Evolutionary conservation across 1,139 yeast genomes (phyloP).

Genomic region (Lipomyces yarrowii): DNA sequence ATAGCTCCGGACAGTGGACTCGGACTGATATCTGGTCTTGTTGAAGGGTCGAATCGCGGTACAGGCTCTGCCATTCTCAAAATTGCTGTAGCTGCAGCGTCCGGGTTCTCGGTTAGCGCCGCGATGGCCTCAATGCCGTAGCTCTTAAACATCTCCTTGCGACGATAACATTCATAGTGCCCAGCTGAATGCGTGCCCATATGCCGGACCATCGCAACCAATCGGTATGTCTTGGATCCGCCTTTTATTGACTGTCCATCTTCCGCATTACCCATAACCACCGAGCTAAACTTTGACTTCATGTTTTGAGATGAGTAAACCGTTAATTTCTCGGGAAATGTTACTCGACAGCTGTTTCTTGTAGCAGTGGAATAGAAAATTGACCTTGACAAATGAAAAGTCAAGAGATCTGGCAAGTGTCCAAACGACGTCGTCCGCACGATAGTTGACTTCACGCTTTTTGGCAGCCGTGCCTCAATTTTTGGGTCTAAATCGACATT

Average conservation of each 20-base stretch:
- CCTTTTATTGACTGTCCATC: background rate
- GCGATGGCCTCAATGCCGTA: background rate
- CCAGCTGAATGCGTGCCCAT: conserved; percentile 89
- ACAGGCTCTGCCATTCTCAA: background rate
- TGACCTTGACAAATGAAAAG: conserved; percentile 82
- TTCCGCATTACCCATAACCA: background rate
- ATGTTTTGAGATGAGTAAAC: conserved; percentile 39
- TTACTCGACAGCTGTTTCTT: conserved; percentile 75
- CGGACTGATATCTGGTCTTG: background rate
- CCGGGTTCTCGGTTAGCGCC: background rate
- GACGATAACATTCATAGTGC: conserved; percentile 81
- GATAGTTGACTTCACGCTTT: conserved; percentile 61
- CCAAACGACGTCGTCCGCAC: conserved; percentile 63
- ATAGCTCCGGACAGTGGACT: background rate
- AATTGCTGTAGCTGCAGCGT: background rate
- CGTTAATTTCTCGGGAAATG: conserved; percentile 60
- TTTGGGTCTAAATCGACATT: conserved; percentile 39
- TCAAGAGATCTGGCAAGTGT: conserved; percentile 68
- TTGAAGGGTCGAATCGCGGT: background rate
- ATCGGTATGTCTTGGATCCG: conserved; percentile 47
- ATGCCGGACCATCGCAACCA: conserved; percentile 78
- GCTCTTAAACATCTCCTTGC: conserved; percentile 60
- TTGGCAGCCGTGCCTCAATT: conserved; percentile 43
- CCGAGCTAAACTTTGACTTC: background rate
- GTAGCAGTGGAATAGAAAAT: conserved; percentile 71